Evolutionary conservation across 2,329 filamentous ascomycete species (phyloP).

Genomic region (Calonectria pteridis): DNA sequence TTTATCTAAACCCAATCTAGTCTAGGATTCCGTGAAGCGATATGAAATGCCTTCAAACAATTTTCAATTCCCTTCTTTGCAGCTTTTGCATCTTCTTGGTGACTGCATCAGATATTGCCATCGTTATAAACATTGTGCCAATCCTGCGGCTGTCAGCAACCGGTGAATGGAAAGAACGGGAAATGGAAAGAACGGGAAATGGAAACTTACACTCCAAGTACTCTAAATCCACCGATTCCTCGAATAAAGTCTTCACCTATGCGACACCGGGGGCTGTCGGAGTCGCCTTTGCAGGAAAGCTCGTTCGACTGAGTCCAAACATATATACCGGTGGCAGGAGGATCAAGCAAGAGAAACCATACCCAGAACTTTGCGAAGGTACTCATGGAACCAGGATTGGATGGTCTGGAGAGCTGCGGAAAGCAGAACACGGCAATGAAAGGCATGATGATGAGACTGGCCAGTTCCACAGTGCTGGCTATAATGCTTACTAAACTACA

Average conservation of each 20-base stretch:
- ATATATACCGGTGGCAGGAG: background rate
- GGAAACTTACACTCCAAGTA: background rate
- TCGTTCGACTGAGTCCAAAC: background rate
- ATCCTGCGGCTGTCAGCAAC: background rate
- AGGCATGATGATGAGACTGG: background rate
- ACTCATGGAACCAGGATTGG: background rate
- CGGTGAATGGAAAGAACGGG: no score
- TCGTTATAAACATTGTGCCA: background rate
- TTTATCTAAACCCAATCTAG: background rate
- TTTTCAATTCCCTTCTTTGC: background rate
- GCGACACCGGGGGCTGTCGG: background rate
- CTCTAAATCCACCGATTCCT: background rate
- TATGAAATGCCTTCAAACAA: background rate
- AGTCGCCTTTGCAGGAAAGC: background rate
- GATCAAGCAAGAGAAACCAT: background rate
- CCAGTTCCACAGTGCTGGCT: background rate
- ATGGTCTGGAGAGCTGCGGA: background rate
- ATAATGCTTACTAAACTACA: background rate
- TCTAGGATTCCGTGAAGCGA: fast-evolving
- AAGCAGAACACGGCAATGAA: background rate
- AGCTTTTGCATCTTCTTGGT: background rate
- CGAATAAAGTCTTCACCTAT: background rate
- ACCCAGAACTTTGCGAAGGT: background rate
- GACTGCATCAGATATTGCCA: background rate
- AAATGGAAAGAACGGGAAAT: fast-evolving